A percentile compares a stretch with the other conserved stretches of the same genome.
Conservation (phyloP, 2,329 filamentous ascomycete species). For the Daldinia sp. region DNA sequence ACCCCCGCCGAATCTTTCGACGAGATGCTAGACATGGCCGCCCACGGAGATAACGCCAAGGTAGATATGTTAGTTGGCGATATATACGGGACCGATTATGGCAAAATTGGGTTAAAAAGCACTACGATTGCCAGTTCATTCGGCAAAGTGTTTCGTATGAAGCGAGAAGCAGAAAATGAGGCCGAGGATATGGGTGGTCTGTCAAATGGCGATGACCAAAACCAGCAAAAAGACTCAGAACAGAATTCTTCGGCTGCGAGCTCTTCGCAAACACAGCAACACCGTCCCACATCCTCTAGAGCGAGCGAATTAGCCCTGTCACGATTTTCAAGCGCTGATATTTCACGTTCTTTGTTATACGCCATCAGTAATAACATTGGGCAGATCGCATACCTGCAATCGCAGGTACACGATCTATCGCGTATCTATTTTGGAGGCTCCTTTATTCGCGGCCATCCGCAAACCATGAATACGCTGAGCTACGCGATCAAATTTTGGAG, state of each 20-base stretch:
- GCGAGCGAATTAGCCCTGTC: constrained; percentile 47
- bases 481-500: constrained; percentile 99
- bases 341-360: constrained; percentile 90
- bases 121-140: constrained; percentile 96
- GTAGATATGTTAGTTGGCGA: constrained; percentile 98
- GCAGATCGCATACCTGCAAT: constrained; percentile 97
- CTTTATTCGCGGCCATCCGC: constrained; percentile 93
- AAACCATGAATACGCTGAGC: constrained; percentile 96
- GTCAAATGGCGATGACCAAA: constrained; percentile 58
- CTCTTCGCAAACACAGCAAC: constrained; percentile 22
- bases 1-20: constrained; percentile 97
- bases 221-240: constrained; percentile 35
- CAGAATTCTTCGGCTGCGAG: constrained; percentile 15
- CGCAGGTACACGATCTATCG: constrained; percentile 88
- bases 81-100: constrained; percentile 96
- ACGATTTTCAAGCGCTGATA: constrained; percentile 81
- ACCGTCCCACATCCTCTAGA: constrained; percentile 28
- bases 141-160: constrained; percentile 95
- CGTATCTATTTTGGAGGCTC: constrained; percentile 98
- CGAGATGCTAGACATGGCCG: constrained; percentile 93
- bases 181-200: constrained; percentile 76
- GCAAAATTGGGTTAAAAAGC: constrained; percentile 94
- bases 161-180: constrained; percentile 79
- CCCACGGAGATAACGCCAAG: constrained; percentile 86
- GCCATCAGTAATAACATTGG: constrained; percentile 98